phyloP scores from a whole-genome alignment of 2,329 filamentous ascomycete species.

The Dactylonectria macrodidyma region DNA sequence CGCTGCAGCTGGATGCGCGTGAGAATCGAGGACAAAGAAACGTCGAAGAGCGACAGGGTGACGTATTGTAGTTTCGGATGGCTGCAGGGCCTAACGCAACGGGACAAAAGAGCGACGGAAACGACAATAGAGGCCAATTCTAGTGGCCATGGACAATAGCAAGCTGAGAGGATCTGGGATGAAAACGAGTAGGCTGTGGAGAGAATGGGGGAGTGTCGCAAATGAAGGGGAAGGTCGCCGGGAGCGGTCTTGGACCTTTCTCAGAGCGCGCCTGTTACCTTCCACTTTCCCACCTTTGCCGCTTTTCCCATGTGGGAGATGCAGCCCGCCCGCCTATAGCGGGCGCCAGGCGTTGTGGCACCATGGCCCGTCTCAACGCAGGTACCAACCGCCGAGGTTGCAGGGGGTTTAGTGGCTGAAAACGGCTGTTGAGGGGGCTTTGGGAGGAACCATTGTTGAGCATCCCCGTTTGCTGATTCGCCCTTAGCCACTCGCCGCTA shows the following conservation, averaged over 20 bases:
- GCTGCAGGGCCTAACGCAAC: conserved; percentile 35
- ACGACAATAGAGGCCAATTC: conserved; percentile 23
- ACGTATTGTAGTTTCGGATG: conserved; percentile 34
- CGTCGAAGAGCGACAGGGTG: conserved; percentile 15
- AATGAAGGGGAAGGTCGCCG: conserved; percentile 20
- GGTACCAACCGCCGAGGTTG: conserved; percentile 41
- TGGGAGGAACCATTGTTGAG: conserved; percentile 19
- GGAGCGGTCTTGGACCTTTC: conserved; percentile 10
- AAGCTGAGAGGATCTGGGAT: conserved; percentile 29
- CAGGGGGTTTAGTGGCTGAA: conserved; percentile 29
- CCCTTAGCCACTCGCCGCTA: not conserved
- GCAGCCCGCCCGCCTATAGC: conserved; percentile 16
- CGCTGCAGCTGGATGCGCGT: not conserved
- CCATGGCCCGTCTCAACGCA: conserved; percentile 36
- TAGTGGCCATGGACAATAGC: conserved; percentile 34
- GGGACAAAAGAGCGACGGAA: conserved; percentile 40
- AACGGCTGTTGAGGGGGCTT: conserved; percentile 12
- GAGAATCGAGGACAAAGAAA: conserved; percentile 11
- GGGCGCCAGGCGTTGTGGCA: conserved; percentile 32
- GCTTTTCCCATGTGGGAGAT: conserved; percentile 39
- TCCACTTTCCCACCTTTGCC: conserved; percentile 6
- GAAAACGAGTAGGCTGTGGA: conserved; percentile 30
- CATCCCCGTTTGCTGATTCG: not conserved
- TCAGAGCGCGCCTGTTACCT: conserved; percentile 11
- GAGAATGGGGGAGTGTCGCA: conserved; percentile 33